A percentile compares a stretch with the other conserved stretches of the same genome.
phyloP scores from a whole-genome alignment of 2,329 filamentous ascomycete genomes.

The Macrophomina pseudophaseolina region DNA sequence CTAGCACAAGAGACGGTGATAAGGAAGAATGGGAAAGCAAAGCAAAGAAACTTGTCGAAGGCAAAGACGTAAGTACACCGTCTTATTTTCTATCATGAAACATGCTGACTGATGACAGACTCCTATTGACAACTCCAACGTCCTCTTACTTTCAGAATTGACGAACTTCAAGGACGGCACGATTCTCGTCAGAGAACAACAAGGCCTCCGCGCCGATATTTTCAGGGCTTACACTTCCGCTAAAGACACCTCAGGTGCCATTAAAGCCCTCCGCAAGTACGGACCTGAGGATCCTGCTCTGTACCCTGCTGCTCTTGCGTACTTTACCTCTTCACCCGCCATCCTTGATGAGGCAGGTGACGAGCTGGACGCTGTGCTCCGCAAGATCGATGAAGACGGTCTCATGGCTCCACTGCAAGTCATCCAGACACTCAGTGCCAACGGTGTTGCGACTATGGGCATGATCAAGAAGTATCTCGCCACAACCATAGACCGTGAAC shows the following conservation, averaged over 20 bases:
- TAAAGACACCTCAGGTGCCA: slow-evolving; percentile 87
- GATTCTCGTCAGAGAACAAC: slow-evolving; percentile 89
- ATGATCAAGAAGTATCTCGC: slow-evolving; percentile 94
- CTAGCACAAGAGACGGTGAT: slow-evolving; percentile 71
- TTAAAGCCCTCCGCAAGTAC: slow-evolving; percentile 89
- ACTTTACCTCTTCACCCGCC: slow-evolving; percentile 83
- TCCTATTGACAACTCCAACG: slow-evolving; percentile 92
- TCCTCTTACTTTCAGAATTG: slow-evolving; percentile 88
- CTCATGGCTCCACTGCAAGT: slow-evolving; percentile 97
- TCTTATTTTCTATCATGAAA: not conserved
- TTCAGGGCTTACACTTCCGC: slow-evolving; percentile 95
- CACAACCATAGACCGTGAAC: slow-evolving; percentile 85
- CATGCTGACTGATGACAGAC: slow-evolving; percentile 46
- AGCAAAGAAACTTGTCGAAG: slow-evolving; percentile 86
- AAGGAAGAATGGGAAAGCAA: slow-evolving; percentile 86
- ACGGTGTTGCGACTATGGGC: slow-evolving; percentile 91
- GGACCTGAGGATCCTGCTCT: slow-evolving; percentile 88
- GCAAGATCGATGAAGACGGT: slow-evolving; percentile 85
- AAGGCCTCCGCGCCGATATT: slow-evolving; percentile 90
- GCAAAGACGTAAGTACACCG: slow-evolving; percentile 63
- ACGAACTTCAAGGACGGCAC: slow-evolving; percentile 90
- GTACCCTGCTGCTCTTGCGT: slow-evolving; percentile 89
- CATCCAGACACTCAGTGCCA: slow-evolving; percentile 83
- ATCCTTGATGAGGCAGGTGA: slow-evolving; percentile 85
- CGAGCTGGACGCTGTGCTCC: slow-evolving; percentile 79